These are phyloP conservation scores for Lotus japonicus DNA, from an alignment of 306 rosid species.

Conservation along the genomic window DNA sequence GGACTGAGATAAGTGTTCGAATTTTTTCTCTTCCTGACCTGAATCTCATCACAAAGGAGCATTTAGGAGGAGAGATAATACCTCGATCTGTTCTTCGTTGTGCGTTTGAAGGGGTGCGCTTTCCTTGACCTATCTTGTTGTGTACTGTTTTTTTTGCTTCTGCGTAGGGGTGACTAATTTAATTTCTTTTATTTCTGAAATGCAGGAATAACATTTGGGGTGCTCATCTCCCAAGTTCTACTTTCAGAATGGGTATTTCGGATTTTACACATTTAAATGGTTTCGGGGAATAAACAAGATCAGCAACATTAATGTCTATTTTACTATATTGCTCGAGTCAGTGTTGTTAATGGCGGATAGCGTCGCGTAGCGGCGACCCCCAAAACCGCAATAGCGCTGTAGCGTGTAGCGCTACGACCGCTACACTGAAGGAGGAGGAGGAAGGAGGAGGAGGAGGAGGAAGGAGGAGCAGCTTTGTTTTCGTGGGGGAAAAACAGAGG, in stretches of 20 bases:
- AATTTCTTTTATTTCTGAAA: constrained; percentile 12
- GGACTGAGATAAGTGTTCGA: constrained; percentile 93
- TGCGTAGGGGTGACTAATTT: background rate
- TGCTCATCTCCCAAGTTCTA: background rate
- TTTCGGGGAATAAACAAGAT: background rate
- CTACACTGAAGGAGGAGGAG: too few relatives aligned
- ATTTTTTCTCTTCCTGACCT: constrained; percentile 90
- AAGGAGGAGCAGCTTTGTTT: too few relatives aligned
- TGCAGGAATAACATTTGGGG: background rate
- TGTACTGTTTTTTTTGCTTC: background rate
- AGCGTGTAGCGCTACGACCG: too few relatives aligned
- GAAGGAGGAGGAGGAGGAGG: too few relatives aligned
- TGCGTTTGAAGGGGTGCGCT: constrained; percentile 91
- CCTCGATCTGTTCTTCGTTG: constrained; percentile 99
- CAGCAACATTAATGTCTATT: background rate
- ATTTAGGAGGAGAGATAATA: constrained; percentile 93
- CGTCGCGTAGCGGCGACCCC: too few relatives aligned
- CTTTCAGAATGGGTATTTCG: background rate
- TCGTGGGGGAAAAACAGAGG: too few relatives aligned
- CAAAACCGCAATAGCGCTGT: too few relatives aligned
- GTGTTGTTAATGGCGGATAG: too few relatives aligned
- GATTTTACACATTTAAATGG: background rate
- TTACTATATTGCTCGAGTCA: background rate
- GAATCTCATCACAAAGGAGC: constrained; percentile 80
- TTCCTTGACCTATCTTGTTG: constrained; percentile 13